Conservation (phyloP, 345 rosid species). For the Litchi chinensis region DNA sequence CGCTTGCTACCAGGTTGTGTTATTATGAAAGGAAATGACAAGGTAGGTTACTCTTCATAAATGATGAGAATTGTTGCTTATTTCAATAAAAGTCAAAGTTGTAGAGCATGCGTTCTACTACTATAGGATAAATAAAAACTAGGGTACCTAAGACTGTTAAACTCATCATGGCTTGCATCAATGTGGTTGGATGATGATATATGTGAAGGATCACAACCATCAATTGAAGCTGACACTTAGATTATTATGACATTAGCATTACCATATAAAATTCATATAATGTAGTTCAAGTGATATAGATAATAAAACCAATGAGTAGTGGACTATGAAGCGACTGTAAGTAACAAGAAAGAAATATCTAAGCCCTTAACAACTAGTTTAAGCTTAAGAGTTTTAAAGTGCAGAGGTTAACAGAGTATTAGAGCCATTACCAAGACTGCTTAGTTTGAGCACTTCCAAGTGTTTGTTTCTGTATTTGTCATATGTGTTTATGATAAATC, state of each 20-base stretch:
- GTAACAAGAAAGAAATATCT: not conserved
- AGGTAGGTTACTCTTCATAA: not conserved
- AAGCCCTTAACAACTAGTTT: not conserved
- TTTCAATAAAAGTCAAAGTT: not conserved
- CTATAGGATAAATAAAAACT: not conserved
- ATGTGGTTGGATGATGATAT: no score
- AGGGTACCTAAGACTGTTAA: not conserved
- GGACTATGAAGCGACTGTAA: not conserved
- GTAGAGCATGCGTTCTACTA: not conserved
- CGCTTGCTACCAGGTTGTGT: not conserved
- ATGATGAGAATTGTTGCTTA: not conserved
- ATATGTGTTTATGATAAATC: not conserved
- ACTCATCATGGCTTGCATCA: not conserved
- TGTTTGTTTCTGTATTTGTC: not conserved
- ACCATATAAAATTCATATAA: not conserved
- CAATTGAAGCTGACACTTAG: not conserved
- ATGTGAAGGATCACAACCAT: no score
- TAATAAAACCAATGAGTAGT: no score
- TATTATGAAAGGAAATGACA: not conserved
- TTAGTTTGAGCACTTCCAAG: not conserved
- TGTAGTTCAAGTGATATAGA: no score
- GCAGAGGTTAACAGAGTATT: not conserved
- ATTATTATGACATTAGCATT: not conserved
- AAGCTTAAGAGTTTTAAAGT: not conserved
- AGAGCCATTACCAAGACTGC: not conserved